phyloP scores from a whole-genome alignment of 768 basidiomycete species.

The Auriscalpium vulgare region DNA sequence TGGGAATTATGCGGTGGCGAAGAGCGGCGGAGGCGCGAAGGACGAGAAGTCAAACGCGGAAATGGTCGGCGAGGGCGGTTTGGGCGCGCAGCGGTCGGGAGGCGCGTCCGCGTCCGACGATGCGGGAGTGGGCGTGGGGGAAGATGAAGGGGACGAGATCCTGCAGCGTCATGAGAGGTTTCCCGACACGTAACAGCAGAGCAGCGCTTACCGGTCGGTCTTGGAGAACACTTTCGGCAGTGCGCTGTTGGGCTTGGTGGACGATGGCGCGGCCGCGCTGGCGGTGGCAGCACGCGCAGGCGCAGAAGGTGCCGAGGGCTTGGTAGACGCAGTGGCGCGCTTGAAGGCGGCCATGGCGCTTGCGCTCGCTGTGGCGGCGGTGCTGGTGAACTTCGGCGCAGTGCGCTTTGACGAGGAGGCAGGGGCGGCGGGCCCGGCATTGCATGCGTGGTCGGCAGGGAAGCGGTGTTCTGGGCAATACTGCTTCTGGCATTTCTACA shows the following conservation, averaged over 20 bases:
- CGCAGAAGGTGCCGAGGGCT: conserved; percentile 24
- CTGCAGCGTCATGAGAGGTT: conserved; percentile 60
- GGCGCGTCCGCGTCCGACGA: conserved; percentile 11
- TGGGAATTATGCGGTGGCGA: conserved; percentile 50
- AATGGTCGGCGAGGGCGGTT: conserved; percentile 18
- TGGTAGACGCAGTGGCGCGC: conserved; percentile 30
- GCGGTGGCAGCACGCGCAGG: conserved; percentile 13
- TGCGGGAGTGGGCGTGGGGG: conserved; percentile 13
- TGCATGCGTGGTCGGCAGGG: conserved; percentile 62
- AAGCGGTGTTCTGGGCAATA: conserved; percentile 80
- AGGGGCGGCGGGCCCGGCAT: conserved; percentile 14
- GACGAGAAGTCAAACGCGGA: conserved; percentile 33
- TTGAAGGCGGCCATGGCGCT: conserved; percentile 34
- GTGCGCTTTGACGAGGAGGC: conserved; percentile 8
- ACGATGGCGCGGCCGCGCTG: conserved; percentile 15
- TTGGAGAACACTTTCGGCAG: conserved; percentile 32
- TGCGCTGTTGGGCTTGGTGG: conserved; percentile 7
- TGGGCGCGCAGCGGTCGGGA: conserved; percentile 18
- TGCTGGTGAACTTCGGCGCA: conserved; percentile 13
- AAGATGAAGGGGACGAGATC: conserved; percentile 22
- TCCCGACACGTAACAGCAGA: conserved; percentile 18
- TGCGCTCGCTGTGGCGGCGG: conserved; percentile 14
- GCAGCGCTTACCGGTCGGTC: conserved; percentile 55
- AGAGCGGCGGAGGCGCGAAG: conserved; percentile 62
- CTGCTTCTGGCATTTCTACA: conserved; percentile 59